These are phyloP conservation scores for Aureococcus anophagefferens DNA, from an alignment of 108 stramenopile species.

Conservation along the genomic window DNA sequence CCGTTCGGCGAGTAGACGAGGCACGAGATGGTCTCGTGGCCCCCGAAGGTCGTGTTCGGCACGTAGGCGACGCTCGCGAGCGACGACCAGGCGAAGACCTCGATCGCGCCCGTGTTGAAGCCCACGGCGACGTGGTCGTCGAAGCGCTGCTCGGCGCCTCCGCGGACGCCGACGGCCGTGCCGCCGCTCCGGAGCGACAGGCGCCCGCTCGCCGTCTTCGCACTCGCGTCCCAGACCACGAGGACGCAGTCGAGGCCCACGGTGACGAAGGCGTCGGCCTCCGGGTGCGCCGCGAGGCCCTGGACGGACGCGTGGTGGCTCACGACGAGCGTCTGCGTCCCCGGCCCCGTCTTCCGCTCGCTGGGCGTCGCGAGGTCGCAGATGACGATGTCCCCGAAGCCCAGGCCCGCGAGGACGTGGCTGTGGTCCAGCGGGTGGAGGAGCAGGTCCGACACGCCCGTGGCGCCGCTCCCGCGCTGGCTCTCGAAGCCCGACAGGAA, in stretches of 20 bases:
- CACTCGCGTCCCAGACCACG: not conserved
- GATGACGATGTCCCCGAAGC: not conserved
- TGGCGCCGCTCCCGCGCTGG: not conserved
- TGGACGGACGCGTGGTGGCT: constrained; percentile 9
- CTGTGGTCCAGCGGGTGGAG: not conserved
- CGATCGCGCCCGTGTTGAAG: too few species aligned
- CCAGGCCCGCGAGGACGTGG: constrained; percentile 27
- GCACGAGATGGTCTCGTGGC: constrained; percentile 8
- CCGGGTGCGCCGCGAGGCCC: constrained; percentile 1
- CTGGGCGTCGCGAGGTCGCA: not conserved
- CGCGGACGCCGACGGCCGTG: not conserved
- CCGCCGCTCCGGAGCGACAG: not conserved
- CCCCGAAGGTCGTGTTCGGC: not conserved
- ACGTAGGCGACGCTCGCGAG: too few species aligned
- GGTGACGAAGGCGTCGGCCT: not conserved
- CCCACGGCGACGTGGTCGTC: not conserved
- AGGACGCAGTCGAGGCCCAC: constrained; percentile 12
- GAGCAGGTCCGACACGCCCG: not conserved
- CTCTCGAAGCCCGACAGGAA: not conserved
- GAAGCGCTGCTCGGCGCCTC: not conserved
- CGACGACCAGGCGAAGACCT: too few species aligned
- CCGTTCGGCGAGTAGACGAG: constrained; percentile 19
- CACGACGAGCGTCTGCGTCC: not conserved
- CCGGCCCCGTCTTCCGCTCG: not conserved
- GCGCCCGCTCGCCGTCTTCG: too few species aligned